Conservation (phyloP, 805 yeast species). For the Jamesozyma lodderae region DNA sequence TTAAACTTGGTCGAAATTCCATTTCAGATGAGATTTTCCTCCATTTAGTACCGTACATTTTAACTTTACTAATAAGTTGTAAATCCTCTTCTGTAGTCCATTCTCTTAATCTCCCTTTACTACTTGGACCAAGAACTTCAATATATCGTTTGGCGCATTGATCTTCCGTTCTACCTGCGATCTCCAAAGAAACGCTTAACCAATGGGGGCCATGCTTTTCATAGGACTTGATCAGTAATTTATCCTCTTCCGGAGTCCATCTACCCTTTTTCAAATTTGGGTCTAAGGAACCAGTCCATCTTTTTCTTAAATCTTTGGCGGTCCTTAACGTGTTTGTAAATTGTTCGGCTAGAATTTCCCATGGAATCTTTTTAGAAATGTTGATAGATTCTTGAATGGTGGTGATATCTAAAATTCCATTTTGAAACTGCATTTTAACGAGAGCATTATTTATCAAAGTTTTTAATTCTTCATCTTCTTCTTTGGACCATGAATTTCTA, state of each 20-base stretch:
- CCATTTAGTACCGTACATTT: slow-evolving; percentile 80
- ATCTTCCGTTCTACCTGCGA: slow-evolving; percentile 84
- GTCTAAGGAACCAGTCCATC: slow-evolving; percentile 82
- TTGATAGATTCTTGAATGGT: slow-evolving; percentile 23
- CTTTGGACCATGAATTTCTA: slow-evolving; percentile 64
- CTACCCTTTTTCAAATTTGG: slow-evolving; percentile 75
- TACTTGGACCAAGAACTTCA: slow-evolving; percentile 77
- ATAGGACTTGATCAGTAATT: slow-evolving; percentile 51
- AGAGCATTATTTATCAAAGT: slow-evolving; percentile 34
- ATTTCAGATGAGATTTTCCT: slow-evolving; percentile 63
- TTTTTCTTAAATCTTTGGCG: slow-evolving; percentile 73
- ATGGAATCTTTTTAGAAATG: slow-evolving; percentile 36
- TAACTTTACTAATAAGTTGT: slow-evolving; percentile 55
- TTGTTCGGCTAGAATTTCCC: slow-evolving; percentile 50
- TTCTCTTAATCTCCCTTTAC: slow-evolving; percentile 64
- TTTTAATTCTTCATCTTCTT: slow-evolving; percentile 56
- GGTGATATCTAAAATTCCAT: slow-evolving; percentile 29
- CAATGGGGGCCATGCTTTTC: slow-evolving; percentile 68
- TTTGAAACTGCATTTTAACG: slow-evolving; percentile 27
- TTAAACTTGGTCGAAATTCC: slow-evolving; percentile 74
- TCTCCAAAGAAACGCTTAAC: slow-evolving; percentile 71
- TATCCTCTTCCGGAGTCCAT: slow-evolving; percentile 82
- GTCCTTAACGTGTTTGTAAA: slow-evolving; percentile 46
- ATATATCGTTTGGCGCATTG: slow-evolving; percentile 89
- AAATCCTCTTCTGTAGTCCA: slow-evolving; percentile 79